Conservation (phyloP, 2,329 filamentous ascomycete genomes). For the Pseudogymnoascus sp. region DNA sequence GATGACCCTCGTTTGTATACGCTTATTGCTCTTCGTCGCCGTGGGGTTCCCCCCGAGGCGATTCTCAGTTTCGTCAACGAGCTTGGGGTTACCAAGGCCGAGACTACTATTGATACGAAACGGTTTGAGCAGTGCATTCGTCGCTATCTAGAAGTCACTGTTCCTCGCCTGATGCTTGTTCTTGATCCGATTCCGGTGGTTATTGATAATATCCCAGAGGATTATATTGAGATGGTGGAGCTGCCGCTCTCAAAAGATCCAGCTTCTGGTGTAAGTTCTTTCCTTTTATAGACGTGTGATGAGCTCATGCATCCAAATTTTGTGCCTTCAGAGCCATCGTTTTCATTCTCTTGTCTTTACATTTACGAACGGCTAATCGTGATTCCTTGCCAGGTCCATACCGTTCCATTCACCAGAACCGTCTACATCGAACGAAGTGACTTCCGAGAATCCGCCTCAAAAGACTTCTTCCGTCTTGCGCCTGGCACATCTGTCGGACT, state of each 20-base stretch:
- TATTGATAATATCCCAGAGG: slow-evolving; percentile 36
- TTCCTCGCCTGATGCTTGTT: slow-evolving; percentile 83
- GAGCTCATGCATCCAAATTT: background rate
- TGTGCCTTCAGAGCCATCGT: slow-evolving; percentile 48
- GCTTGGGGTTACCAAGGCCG: slow-evolving; percentile 78
- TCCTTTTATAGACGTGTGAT: background rate
- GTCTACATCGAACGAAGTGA: slow-evolving; percentile 80
- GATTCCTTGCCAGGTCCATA: slow-evolving; percentile 41
- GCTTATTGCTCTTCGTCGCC: slow-evolving; percentile 70
- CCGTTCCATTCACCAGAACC: slow-evolving; percentile 59
- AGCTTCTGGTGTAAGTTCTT: background rate
- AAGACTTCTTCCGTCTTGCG: slow-evolving; percentile 70
- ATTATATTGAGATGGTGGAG: slow-evolving; percentile 62
- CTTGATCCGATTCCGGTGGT: slow-evolving; percentile 76
- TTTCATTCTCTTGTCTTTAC: slow-evolving; percentile 62
- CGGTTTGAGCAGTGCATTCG: slow-evolving; percentile 83
- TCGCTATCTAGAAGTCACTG: slow-evolving; percentile 77
- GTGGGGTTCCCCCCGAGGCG: slow-evolving; percentile 80
- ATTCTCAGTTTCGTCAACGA: slow-evolving; percentile 86
- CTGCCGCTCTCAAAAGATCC: background rate
- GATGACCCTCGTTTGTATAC: slow-evolving; percentile 89
- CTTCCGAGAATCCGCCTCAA: slow-evolving; percentile 64
- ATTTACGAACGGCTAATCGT: slow-evolving; percentile 30
- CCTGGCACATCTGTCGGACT: slow-evolving; percentile 68
- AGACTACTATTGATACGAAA: slow-evolving; percentile 68